Percentiles rank a stretch among this genome's conserved stretches.
Conservation (phyloP, 495 filamentous ascomycete species). For the Penicillium steckii region DNA sequence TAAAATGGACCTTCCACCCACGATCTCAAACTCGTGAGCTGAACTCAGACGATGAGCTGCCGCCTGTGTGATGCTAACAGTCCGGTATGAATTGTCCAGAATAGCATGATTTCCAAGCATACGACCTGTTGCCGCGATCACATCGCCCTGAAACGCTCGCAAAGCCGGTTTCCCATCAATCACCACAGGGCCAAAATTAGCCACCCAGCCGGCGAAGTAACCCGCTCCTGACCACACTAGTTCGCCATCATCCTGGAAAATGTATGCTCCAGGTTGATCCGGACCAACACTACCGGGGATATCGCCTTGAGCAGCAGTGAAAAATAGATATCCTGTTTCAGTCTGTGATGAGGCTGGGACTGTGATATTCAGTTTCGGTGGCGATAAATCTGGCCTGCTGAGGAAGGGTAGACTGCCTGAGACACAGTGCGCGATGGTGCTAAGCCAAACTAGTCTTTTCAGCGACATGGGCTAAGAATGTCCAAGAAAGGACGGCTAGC, state of each 20-base stretch:
- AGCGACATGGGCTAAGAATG: too few species aligned
- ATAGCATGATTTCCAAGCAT: constrained; percentile 44
- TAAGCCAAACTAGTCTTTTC: neutral
- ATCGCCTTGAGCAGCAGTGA: constrained; percentile 36
- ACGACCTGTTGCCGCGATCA: constrained; percentile 44
- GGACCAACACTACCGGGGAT: constrained; percentile 8
- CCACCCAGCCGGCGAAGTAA: constrained; percentile 45
- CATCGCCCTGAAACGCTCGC: constrained; percentile 48
- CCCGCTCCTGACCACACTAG: constrained; percentile 53
- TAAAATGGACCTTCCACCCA: constrained; percentile 30
- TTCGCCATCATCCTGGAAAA: constrained; percentile 50
- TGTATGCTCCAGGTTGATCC: constrained; percentile 44
- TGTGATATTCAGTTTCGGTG: constrained; percentile 53
- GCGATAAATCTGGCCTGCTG: constrained; percentile 50
- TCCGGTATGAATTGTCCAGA: constrained; percentile 48
- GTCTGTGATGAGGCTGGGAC: constrained; percentile 38
- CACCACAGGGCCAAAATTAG: constrained; percentile 30
- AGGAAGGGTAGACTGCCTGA: constrained; percentile 31
- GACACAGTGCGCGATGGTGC: neutral
- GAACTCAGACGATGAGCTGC: constrained; percentile 44
- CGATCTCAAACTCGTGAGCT: constrained; percentile 49
- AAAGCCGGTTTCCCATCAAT: constrained; percentile 44
- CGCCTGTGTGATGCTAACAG: constrained; percentile 38
- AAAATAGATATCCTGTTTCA: constrained; percentile 48
- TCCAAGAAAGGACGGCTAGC: too few species aligned